phyloP scores from a whole-genome alignment of 805 yeast genomes.

The Metschnikowia corniflorae region DNA sequence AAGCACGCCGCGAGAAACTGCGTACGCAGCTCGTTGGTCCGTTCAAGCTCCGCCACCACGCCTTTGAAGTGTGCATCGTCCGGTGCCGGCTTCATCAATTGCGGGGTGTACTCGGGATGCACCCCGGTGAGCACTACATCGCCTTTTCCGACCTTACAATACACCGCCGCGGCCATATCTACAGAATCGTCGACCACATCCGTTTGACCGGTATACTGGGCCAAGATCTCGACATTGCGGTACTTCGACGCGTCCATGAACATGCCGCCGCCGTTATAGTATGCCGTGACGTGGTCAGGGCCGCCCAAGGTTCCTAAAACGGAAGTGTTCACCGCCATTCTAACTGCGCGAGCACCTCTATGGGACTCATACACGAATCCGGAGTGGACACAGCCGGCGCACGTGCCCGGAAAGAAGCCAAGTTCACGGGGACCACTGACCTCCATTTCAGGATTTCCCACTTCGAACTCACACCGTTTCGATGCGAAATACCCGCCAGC shows the following conservation, averaged over 20 bases:
- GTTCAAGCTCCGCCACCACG: conserved; percentile 35
- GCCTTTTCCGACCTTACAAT: conserved; percentile 70
- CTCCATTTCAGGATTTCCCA: conserved; percentile 64
- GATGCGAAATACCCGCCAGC: conserved; percentile 93
- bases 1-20: conserved; percentile 57
- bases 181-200: conserved; percentile 45
- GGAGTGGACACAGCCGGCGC: conserved; percentile 74
- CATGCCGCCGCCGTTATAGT: conserved; percentile 88
- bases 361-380: conserved; percentile 83
- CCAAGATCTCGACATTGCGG: conserved; percentile 62
- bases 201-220: conserved; percentile 54
- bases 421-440: conserved; percentile 86
- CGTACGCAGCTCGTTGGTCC: conserved; percentile 46
- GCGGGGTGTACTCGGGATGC: conserved; percentile 83
- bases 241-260: conserved; percentile 71
- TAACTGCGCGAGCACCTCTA: conserved; percentile 65
- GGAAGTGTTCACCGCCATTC: conserved; percentile 37
- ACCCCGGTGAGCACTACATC: conserved; percentile 74
- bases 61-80: conserved; percentile 24
- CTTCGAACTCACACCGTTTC: conserved; percentile 75
- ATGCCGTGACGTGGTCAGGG: conserved; percentile 34
- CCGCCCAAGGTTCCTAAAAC: conserved; percentile 13
- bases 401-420: conserved; percentile 74
- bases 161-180: conserved; percentile 66
- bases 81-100: conserved; percentile 38